Conservation (phyloP, 2,329 filamentous ascomycete genomes). For the Penicillium sclerotigenum region DNA sequence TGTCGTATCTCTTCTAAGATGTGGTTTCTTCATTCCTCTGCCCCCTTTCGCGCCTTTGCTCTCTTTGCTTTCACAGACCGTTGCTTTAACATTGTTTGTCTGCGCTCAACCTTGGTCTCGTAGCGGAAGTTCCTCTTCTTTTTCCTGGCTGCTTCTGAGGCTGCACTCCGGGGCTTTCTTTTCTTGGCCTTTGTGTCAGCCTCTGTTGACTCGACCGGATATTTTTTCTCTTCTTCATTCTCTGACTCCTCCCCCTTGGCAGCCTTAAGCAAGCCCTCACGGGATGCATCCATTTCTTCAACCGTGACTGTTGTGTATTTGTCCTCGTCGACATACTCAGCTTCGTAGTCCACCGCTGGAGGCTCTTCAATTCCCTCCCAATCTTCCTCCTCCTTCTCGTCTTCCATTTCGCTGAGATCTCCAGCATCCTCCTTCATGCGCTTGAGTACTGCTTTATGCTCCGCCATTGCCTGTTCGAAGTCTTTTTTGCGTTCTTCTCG, state of each 20-base stretch:
- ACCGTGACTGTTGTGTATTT: conserved; percentile 93
- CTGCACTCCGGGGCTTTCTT: conserved; percentile 47
- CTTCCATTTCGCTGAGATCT: conserved; percentile 22
- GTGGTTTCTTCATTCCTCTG: conserved; percentile 1
- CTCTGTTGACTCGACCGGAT: conserved; percentile 31
- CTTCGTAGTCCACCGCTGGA: conserved; percentile 70
- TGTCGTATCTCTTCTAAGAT: not conserved
- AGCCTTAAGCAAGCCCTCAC: conserved; percentile 65
- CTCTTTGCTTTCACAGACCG: conserved; percentile 67
- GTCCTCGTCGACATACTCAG: conserved; percentile 95
- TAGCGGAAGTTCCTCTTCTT: conserved; percentile 93
- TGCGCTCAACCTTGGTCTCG: conserved; percentile 81
- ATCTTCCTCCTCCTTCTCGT: conserved; percentile 51
- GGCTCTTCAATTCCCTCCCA: conserved; percentile 62
- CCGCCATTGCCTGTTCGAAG: conserved; percentile 75
- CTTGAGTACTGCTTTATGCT: conserved; percentile 67
- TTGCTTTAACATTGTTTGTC: conserved; percentile 58
- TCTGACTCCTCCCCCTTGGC: conserved; percentile 32
- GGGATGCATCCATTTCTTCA: conserved; percentile 77
- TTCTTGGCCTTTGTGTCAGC: conserved; percentile 37
- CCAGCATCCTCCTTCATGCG: conserved; percentile 51
- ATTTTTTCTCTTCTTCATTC: conserved; percentile 28
- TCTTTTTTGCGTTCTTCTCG: conserved; percentile 78
- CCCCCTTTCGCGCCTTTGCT: conserved; percentile 54
- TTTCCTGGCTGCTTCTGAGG: conserved; percentile 61